Base-by-base conservation (phyloP, 176 grass and related monocot genomes). In the Oropetium thomaeum region DNA sequence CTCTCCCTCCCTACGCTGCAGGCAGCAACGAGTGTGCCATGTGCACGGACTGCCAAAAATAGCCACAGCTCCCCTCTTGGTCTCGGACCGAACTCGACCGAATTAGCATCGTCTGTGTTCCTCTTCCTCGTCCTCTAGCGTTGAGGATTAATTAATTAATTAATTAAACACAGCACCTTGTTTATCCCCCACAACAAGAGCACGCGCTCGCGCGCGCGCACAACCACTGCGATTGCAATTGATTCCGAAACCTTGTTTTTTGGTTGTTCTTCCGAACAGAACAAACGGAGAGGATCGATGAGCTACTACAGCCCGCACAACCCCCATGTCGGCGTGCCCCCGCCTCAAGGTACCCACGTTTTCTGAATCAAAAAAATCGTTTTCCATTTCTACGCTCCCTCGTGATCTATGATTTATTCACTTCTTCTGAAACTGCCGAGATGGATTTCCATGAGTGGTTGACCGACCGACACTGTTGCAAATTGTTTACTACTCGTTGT, bases 231-330 rank as follows among this genome's bases (percentile, higher is more conserved):
- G 19, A 26, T 45, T 60, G 57, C 51, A 37, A 10, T 26, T 47
- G n/a, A n/a, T n/a, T 17, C 48, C 35, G 35, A 7, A 19, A 48
- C 53, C 7, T 17, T 16, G 32, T 1, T 15, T 10, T 33, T 20
- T n/a, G 52, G n/a, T n/a, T n/a, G n/a, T n/a, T n/a, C n/a, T 80
- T 20, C 20, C 12, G 39, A 20, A 15, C 25, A 23, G 39, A 20
- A 15, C 25, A 23, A 9, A 22, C 49, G 20, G 48, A 14, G 20
- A 34, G 17, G 70, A 27, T 20, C 20, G 78, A 92, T 93, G 87
- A 93, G 87, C 87, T 89, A 93, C 80, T 65, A 89, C 83, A 87
- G 84, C 54, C 85, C 84, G 22, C 85, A 85, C 27, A 44, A 44
- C 42, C 70, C 75, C 58, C 81, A 74, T 40, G 83, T 64, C 75